Base-by-base conservation (phyloP, 179 eudicot genomes). In the Gypsophila paniculata region DNA sequence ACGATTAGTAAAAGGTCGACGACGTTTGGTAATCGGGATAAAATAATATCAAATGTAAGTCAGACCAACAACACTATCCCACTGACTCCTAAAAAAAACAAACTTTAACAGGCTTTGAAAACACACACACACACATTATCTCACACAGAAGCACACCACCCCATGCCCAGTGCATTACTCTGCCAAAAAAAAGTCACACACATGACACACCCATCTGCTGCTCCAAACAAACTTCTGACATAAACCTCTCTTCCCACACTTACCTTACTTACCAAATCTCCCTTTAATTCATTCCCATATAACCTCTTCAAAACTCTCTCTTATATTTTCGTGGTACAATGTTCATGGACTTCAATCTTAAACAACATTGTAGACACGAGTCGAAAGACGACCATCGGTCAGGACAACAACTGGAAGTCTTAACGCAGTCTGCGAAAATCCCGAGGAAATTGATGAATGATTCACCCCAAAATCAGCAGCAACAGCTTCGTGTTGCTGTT, bases 321-420 rank as follows among this genome's bases (percentile, higher is more conserved):
- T 53, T 66, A 46, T n/a, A 17, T 65, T 60, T 46, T 22, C 52
- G 25, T 60, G 29, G 29, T 44, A 25, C 57, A 72, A 82, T 83
- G 71, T 69, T 44, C 19, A 85, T 92, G 96, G 93, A 87, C 77
- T 83, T 89, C 80, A 80, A 78, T 78, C 82, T 89, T 85, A 86
- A 89, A 86, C 91, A 91, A 6, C 44, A 8, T 78, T 93, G 95
- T 92, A 87, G 86, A 82, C 79, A 75, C 75, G 87, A 84, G 74
- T 74, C 86, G 75, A 75, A 85, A 44, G 80, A 84, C 17, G 78
- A 39, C 44, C 5, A 39, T 0, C 44, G 6, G 9, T 23, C n/a
- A 57, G 29, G 22, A 39, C 77, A 76, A 68, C 76, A 78, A 55
- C n/a, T n/a, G n/a, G n/a, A n/a, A n/a, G n/a, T n/a, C n/a, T n/a